These are phyloP conservation scores for Ganoderma boninense DNA, from an alignment of 1,284 basidiomycete species.

Conservation along the genomic window DNA sequence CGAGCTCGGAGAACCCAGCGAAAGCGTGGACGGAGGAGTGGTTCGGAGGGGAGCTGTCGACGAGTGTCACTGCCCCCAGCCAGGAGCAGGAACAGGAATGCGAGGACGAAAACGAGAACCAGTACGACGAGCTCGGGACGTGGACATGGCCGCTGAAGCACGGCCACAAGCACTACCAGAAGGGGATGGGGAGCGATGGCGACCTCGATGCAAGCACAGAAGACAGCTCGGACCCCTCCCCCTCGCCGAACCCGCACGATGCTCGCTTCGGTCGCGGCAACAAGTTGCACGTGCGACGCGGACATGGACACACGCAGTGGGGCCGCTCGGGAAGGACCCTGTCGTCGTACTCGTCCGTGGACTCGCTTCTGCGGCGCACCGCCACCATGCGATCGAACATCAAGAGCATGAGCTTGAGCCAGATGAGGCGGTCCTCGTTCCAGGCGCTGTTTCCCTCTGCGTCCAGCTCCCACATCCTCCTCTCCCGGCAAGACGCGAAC, in stretches of 20 bases:
- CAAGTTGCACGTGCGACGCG: constrained; percentile 8
- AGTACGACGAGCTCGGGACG: constrained; percentile 1
- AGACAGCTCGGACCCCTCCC: neutral
- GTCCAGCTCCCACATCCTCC: constrained; percentile 18
- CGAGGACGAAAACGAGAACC: constrained; percentile 14
- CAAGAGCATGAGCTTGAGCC: constrained; percentile 14
- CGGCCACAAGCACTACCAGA: neutral
- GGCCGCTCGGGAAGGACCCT: constrained; percentile 30
- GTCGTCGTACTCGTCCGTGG: constrained; percentile 40
- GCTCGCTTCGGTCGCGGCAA: constrained; percentile 9
- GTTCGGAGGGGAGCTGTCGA: constrained; percentile 5
- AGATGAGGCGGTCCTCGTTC: constrained; percentile 27
- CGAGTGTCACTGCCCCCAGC: neutral
- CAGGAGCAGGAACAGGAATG: neutral
- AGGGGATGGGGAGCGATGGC: constrained; percentile 20
- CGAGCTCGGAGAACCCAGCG: neutral
- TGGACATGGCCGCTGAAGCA: constrained; percentile 11
- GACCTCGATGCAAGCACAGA: constrained; percentile 14
- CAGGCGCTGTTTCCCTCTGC: constrained; percentile 25
- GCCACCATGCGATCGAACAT: constrained; percentile 30
- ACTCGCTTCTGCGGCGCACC: constrained; percentile 38
- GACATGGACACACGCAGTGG: neutral
- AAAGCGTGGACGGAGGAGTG: constrained; percentile 19
- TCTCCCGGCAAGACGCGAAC: constrained; percentile 15
- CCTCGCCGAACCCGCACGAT: constrained; percentile 2